Base-by-base conservation (phyloP, 495 filamentous ascomycete genomes). In the Daldinia caldariorum region DNA sequence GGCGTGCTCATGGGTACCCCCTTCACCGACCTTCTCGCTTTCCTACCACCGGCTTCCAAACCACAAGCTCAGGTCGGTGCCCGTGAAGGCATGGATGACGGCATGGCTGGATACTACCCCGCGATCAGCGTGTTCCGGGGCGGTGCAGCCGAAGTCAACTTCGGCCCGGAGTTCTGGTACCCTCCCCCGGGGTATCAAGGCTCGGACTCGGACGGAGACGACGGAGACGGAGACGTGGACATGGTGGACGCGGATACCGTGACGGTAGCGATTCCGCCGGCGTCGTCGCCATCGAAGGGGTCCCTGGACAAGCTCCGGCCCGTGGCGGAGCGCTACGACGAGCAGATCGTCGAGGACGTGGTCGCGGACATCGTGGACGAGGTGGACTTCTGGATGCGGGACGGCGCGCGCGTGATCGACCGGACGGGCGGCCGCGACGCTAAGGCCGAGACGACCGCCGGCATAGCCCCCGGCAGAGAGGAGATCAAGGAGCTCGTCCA, bases 331-430 rank as follows among this genome's bases (percentile, higher is more conserved):
- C 85, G 95, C 10, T 98, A 93, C 79, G 86, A 92, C 72, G 95
- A 98, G 77, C 94, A 97, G 81, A 94, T 98, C 68, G 94, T 91
- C 3, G 96, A 99, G 79, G 96, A 98, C 75, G 85, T 97, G 7
- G 82, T 94, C 39, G 97, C 93, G 72, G 94, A 97, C 78, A 84
- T 98, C 38, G 84, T 97, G 14, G 96, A 99, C 76, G 94, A 97
- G 77, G 90, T 94, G 50, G 92, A 94, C 74, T 89, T 92, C 75
- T 89, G 90, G 81, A 83, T 88, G 76, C 85, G 89, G 67, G 90
- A 91, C 81, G 84, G 87, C 58, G 82, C 83, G 20, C 77, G 78
- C 68, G 81, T 79, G n/a, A 77, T 78, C 63, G 80, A 78, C 67
- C 77, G 81, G 35, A 74, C 78, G 39, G 76, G 74, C 38, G 73